Percentiles rank a stretch among this genome's conserved stretches.
Conservation (phyloP, 75 land plant species). For the Pseudotsuga menziesii region DNA sequence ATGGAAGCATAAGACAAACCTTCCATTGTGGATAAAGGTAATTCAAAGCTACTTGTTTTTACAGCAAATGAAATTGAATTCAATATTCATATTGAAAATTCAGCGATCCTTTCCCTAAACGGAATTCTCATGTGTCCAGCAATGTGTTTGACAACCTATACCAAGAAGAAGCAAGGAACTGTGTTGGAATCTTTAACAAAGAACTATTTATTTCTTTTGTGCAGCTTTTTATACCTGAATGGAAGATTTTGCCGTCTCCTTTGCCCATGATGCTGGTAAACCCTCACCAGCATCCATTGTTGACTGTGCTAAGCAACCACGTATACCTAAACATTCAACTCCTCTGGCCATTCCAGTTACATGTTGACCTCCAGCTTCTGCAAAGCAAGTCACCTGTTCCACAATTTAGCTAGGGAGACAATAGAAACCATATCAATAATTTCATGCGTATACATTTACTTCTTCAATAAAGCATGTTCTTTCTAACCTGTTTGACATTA, state of each 20-base stretch:
- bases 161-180: neutral
- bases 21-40: neutral
- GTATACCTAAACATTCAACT: constrained; percentile 71
- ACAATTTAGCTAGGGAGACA: neutral
- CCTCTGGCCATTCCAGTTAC: constrained; percentile 88
- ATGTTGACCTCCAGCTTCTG: constrained; percentile 99
- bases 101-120: neutral
- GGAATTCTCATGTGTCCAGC: neutral
- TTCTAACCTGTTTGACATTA: neutral
- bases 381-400: constrained; percentile 93
- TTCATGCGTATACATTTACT: neutral
- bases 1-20: neutral
- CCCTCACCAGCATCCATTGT: constrained; percentile 93
- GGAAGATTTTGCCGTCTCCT: constrained; percentile 59
- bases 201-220: neutral
- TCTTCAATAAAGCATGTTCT: neutral
- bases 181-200: neutral
- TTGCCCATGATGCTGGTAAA: constrained; percentile 69
- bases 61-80: neutral
- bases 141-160: neutral
- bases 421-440: constrained; percentile 3
- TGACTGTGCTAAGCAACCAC: constrained; percentile 85
- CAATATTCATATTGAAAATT: neutral
- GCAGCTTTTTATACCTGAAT: constrained; percentile 46
- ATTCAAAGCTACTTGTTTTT: neutral